Evolutionary conservation across 768 basidiomycete species (phyloP).

Genomic region (Lactarius tabidus): DNA sequence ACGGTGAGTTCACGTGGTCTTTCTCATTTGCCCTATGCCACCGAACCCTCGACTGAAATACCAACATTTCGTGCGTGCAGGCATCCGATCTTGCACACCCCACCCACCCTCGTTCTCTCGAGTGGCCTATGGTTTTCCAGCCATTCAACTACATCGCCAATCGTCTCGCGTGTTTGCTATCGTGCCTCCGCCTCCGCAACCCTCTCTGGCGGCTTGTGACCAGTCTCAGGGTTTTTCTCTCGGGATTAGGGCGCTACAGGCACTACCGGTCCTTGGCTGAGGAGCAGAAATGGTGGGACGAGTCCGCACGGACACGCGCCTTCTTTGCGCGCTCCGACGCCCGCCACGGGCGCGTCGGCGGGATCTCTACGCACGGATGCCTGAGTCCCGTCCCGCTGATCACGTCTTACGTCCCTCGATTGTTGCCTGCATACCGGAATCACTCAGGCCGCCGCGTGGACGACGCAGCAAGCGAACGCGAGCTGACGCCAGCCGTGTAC

Average conservation of each 20-base stretch:
- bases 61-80: slow-evolving; percentile 3
- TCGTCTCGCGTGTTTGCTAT: slow-evolving; percentile 8
- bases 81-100: slow-evolving; percentile 7
- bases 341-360: slow-evolving; percentile 5
- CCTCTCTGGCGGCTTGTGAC: background rate
- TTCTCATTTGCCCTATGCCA: background rate
- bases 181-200: slow-evolving; percentile 3
- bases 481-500: slow-evolving; percentile 35
- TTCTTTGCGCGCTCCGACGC: slow-evolving; percentile 28
- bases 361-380: background rate
- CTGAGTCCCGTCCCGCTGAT: slow-evolving; percentile 26
- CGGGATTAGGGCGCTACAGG: slow-evolving; percentile 4
- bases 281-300: slow-evolving; percentile 34
- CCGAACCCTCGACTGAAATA: background rate
- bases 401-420: slow-evolving; percentile 35
- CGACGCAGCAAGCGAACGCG: slow-evolving; percentile 28
- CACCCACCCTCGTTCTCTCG: background rate
- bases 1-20: slow-evolving; percentile 5
- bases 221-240: slow-evolving; percentile 16
- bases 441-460: slow-evolving; percentile 6
- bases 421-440: slow-evolving; percentile 40
- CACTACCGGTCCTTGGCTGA: slow-evolving; percentile 28
- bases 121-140: slow-evolving; percentile 15
- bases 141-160: slow-evolving; percentile 14
- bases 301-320: slow-evolving; percentile 29